Conservation (phyloP, 176 grass and related monocot species). For the Oryza coarctata region DNA sequence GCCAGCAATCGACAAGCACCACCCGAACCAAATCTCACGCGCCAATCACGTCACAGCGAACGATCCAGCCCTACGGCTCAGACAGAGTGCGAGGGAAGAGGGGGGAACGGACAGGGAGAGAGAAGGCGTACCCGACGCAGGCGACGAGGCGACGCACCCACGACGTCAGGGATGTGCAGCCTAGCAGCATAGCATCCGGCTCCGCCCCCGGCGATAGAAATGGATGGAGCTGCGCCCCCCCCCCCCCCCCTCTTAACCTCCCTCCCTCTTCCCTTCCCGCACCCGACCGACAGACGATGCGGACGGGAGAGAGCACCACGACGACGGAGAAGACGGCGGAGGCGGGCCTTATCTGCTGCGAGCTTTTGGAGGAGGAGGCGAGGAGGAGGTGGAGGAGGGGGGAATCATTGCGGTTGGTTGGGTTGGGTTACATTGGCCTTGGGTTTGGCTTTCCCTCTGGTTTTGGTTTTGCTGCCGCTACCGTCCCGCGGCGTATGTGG, state of each 20-base stretch:
- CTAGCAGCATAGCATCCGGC: constrained; percentile 60
- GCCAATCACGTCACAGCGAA: not conserved
- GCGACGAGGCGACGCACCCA: constrained; percentile 77
- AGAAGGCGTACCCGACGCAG: constrained; percentile 70
- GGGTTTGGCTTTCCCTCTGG: too few species aligned
- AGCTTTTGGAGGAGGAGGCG: not conserved
- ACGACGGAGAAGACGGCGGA: not conserved
- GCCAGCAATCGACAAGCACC: not conserved
- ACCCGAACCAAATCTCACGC: not conserved
- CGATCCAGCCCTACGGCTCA: too few species aligned
- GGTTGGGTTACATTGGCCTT: not conserved
- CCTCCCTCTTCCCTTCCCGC: too few species aligned
- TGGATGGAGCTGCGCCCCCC: not conserved
- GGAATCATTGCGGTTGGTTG: constrained; percentile 11
- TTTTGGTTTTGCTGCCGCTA: too few species aligned
- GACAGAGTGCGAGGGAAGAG: not conserved
- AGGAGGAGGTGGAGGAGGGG: not conserved
- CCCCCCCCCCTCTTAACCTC: not conserved
- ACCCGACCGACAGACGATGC: too few species aligned
- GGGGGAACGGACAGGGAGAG: not conserved
- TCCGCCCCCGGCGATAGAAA: not conserved
- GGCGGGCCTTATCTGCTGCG: not conserved
- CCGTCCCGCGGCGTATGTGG: constrained; percentile 1
- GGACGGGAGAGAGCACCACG: too few species aligned
- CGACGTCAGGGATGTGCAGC: constrained; percentile 59